Base-by-base conservation (phyloP, 179 eudicot genomes). In the Silene coronaria region DNA sequence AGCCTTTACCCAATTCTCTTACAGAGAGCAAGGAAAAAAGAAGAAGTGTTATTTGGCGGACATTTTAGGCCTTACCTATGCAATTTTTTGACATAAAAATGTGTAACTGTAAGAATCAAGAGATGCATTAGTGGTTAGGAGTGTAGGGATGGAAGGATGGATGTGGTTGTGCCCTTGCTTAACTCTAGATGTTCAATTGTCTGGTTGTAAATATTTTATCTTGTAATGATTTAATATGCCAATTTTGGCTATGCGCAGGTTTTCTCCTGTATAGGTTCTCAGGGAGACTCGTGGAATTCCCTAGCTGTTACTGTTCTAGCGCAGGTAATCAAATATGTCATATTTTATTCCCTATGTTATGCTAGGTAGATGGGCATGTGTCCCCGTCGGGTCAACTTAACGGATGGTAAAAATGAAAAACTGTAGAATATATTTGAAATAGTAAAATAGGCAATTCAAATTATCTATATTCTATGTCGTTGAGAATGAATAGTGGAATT, bases 251-350 rank as follows among this genome's bases (percentile, higher is more conserved):
- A 73, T 62, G 75, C 84, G 80, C 92, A 96, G 99, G 91, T 91
- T 62, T 88, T 93, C 79, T 83, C 86, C 30, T 90, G 88, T 80
- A 84, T 81, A 82, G 87, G 89, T 75, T 82, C 78, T 71, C 78
- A 80, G 83, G 96, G 83, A 80, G 92, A 87, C 81, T 82, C 92
- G 51, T 93, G 97, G 96, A 85, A 90, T 80, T 77, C 81, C 78
- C 89, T 91, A 82, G 97, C 90, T 32, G 84, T 93, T 78, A 80
- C 91, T 78, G 87, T 88, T 80, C 77, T 93, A 27, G 88, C 86
- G 68, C 90, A 96, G 99, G 99, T 91, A 84, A 75, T 71, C 24
- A 36, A 76, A 38, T 21, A 23, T 51, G 62, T 58, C 61, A 10
- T 9, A 53, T 73, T 67, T 26, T 5, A 19, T 76, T 22, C 32